Conservation (phyloP, 768 basidiomycete genomes). For the Pleurotus platypus region DNA sequence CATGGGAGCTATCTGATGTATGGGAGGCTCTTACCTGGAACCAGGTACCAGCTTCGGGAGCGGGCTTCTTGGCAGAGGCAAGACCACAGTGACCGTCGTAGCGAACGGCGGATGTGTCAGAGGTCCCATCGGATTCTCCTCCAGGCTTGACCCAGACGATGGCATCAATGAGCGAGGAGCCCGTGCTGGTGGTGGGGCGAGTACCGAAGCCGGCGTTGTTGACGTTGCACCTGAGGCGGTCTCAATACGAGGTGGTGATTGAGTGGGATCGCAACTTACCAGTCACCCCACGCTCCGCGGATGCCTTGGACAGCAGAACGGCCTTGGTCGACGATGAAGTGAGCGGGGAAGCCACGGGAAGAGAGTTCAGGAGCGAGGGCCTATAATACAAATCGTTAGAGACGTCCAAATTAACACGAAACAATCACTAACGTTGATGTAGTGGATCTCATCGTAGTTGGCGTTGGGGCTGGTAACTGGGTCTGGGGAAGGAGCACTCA, state of each 20-base stretch:
- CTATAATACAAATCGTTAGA: conserved; percentile 16
- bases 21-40: conserved; percentile 38
- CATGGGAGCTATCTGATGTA: not conserved
- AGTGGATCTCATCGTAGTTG: conserved; percentile 61
- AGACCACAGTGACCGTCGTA: conserved; percentile 49
- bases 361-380: conserved; percentile 46
- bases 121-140: conserved; percentile 64
- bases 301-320: conserved; percentile 23
- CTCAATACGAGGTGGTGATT: not conserved
- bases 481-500: conserved; percentile 22
- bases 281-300: conserved; percentile 22
- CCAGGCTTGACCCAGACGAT: conserved; percentile 69
- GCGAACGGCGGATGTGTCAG: conserved; percentile 48
- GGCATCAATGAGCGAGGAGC: conserved; percentile 50
- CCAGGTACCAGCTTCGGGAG: conserved; percentile 67
- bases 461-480: conserved; percentile 44
- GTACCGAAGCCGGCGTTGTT: conserved; percentile 22
- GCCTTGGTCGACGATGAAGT: conserved; percentile 35
- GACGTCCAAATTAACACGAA: not conserved
- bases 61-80: conserved; percentile 49
- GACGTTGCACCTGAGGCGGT: conserved; percentile 22
- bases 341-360: conserved; percentile 24
- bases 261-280: conserved; percentile 14
- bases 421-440: conserved; percentile 42
- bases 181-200: conserved; percentile 50